Evolutionary conservation across 768 basidiomycete genomes (phyloP).

Genomic region (Lactarius trivialis): DNA sequence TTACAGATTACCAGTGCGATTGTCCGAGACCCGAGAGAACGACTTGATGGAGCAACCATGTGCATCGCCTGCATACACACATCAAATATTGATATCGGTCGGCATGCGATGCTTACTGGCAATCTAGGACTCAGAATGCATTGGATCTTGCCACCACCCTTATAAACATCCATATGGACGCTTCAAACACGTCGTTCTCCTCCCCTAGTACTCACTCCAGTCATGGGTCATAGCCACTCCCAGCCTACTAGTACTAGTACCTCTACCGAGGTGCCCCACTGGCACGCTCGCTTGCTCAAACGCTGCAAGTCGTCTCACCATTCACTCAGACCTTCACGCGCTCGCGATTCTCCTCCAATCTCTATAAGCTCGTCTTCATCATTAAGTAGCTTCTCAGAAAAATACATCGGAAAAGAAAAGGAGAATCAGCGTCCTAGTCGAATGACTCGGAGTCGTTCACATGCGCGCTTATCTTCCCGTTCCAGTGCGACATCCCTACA

Average conservation of each 20-base stretch:
- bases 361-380: conserved; percentile 13
- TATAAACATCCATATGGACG: conserved; percentile 22
- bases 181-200: not conserved
- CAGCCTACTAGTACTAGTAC: not conserved
- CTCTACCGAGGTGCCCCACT: not conserved
- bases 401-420: conserved; percentile 8
- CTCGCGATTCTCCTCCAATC: conserved; percentile 8
- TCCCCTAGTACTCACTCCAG: not conserved
- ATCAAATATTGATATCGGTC: not conserved
- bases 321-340: conserved; percentile 7
- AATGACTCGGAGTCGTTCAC: not conserved
- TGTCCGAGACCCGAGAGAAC: not conserved
- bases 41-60: not conserved
- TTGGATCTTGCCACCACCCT: no score
- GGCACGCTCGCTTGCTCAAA: conserved; percentile 19
- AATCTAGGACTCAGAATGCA: conserved; percentile 14
- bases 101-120: not conserved
- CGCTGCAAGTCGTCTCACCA: conserved; percentile 20
- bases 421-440: conserved; percentile 9
- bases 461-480: not conserved
- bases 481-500: not conserved
- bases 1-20: no score
- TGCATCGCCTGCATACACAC: not conserved
- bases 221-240: conserved; percentile 12
- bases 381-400: conserved; percentile 19